Evolutionary conservation across 768 basidiomycete genomes (phyloP), one percentile per base, ranked within the genome.

Genomic region (Lactarius psammicola): DNA sequence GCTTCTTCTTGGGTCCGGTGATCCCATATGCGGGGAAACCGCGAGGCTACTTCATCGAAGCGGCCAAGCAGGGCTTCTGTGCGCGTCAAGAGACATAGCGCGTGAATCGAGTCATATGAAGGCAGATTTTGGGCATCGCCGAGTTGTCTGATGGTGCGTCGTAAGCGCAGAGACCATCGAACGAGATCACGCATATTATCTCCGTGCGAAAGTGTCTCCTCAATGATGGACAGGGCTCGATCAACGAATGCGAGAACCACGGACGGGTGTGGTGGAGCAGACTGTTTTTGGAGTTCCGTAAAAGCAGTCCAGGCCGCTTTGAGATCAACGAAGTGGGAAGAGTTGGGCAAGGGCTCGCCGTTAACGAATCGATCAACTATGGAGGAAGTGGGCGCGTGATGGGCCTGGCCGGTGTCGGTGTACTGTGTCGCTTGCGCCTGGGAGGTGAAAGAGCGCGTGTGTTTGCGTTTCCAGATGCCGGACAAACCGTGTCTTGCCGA

Each of bases 221-320:
- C 69, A n/a, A 68, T n/a, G 42, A 40, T 46, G 26, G 67, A 54
- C 15, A 65, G 40, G 2, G 61, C 63, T n/a, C 67, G 67, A 68
- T 70, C 69, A 30, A 65, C 56, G 30, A 70, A 70, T 26, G 23
- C 34, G 49, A 69, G 56, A 56, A 60, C 38, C 65, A 63, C 49
- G 51, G 60, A 55, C 38, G 61, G 34, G 18, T 36, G 33, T 10
- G 34, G 56, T 5, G 59, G 34, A 33, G 46, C 33, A 53, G 62
- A n/a, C 36, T 36, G 59, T 23, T 53, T 63, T 3, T 51, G 61
- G 33, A 64, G 59, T 34, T 61, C 46, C n/a, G 38, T 34, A 23
- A 68, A 68, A 9, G 66, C 67, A 42, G 9, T 20, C 68, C 68
- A 69, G 17, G 68, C 68, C 56, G 54, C 26, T 17, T 69, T 63